Evolutionary conservation across 805 yeast genomes (phyloP).

Genomic region (Jamesozyma rosinii): DNA sequence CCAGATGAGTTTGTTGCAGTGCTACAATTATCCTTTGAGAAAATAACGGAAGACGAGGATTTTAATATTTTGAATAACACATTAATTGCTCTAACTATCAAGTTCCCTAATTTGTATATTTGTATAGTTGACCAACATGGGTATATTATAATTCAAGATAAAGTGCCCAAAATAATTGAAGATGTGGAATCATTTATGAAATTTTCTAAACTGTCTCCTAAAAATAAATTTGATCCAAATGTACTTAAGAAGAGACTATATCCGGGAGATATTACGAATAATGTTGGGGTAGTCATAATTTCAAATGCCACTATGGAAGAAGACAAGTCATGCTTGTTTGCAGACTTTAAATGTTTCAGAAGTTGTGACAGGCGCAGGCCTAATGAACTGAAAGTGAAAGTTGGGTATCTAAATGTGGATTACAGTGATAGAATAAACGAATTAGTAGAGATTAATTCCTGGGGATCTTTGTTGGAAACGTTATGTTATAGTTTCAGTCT

Average conservation of each 20-base stretch:
- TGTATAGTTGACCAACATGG: constrained; percentile 19
- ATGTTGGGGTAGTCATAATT: constrained; percentile 17
- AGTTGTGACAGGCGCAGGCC: constrained; percentile 15
- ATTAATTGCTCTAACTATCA: constrained; percentile 18
- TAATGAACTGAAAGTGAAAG: constrained; percentile 25
- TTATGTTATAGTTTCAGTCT: constrained; percentile 25
- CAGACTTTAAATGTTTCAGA: constrained; percentile 17
- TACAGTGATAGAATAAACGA: constrained; percentile 25
- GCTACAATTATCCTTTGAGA: constrained; percentile 21
- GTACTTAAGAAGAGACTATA: constrained; percentile 11
- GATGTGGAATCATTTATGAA: neutral
- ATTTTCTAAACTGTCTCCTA: neutral
- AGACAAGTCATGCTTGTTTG: constrained; percentile 18
- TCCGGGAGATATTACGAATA: constrained; percentile 3
- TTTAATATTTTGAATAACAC: constrained; percentile 14
- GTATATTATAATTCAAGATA: constrained; percentile 8
- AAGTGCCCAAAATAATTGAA: neutral
- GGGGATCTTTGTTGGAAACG: constrained; percentile 24
- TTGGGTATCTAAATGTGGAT: constrained; percentile 29
- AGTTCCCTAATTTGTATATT: constrained; percentile 11
- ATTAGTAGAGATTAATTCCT: constrained; percentile 24
- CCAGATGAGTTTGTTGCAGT: constrained; percentile 23
- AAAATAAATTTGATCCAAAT: constrained; percentile 12
- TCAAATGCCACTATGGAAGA: constrained; percentile 23
- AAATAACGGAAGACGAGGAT: constrained; percentile 7